Base-by-base conservation (phyloP, 2,329 filamentous ascomycete species). In the Arachnomyces sp. region DNA sequence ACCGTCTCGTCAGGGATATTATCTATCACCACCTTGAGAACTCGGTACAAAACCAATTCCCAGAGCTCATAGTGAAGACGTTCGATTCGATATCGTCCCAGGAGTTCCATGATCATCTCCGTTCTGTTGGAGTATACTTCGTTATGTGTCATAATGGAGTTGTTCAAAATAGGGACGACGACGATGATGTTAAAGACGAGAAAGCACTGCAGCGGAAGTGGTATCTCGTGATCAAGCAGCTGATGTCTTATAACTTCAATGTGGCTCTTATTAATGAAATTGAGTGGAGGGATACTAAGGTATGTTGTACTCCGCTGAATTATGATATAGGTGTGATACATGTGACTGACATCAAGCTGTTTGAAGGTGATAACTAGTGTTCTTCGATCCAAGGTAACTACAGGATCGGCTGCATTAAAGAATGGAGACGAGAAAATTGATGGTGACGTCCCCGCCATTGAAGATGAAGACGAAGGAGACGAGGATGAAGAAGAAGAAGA, bases 71-170 rank as follows among this genome's bases (percentile, higher is more conserved):
- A 38, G 60, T 75, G 31, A 62, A 68, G 35, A 52, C 63, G 1
- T 78, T 78, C 49, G 47, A 66, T 4, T 71, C 69, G 1, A 52
- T 74, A 11, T 56, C 67, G 9, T 71, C 72, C 31, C 36, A 56
- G 0, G 63, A 62, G 0, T 87, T 85, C 49, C 44, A 57, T 4
- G 50, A 68, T 1, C 84, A 85, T 50, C 61, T 84, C 2, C 47
- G 63, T 2, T 52, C 56, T 1, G 69, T 72, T 16, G 72, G 76
- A 0, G 65, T 79, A 3, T 80, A 84, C 52, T 85, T 87, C 49
- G 61, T 86, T 38, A 74, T 88, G 66, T 77, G 74, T 38, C 80
- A 84, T 48, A 79, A 86, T 54, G 82, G 80, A 13, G 51, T 60
- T 34, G 45, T 52, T 44, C 31, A 38, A 28, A 33, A 21, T 25